These are phyloP conservation scores for Neckera pumila DNA, from an alignment of 225 moss, liverwort and hornwort genomes.

Conservation along the genomic window DNA sequence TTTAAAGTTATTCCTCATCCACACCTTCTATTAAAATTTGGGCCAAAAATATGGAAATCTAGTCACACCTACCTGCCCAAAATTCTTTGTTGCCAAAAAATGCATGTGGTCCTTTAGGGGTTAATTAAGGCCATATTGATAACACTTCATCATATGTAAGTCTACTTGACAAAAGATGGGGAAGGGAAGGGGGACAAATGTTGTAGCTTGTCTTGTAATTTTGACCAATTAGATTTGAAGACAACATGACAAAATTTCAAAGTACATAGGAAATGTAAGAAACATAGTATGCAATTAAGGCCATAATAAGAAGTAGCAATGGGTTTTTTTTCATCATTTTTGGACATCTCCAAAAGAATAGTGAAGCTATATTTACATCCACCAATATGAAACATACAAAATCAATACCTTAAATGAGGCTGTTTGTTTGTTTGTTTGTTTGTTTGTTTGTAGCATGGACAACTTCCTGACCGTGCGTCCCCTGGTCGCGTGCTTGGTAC, in stretches of 20 bases:
- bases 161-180: neutral
- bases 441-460: too few relatives aligned
- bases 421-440: too few relatives aligned
- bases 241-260: neutral
- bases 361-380: neutral
- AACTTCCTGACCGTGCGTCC: too few relatives aligned
- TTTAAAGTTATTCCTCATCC: too few relatives aligned
- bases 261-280: neutral
- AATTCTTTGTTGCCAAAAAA: too few relatives aligned
- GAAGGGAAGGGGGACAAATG: accelerated
- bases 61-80: too few relatives aligned
- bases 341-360: neutral
- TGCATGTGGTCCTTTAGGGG: too few relatives aligned
- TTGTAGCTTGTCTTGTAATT: accelerated
- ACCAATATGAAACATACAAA: neutral
- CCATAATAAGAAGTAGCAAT: neutral
- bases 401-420: too few relatives aligned
- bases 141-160: neutral
- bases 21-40: too few relatives aligned
- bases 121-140: neutral
- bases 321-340: neutral
- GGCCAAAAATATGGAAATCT: too few relatives aligned
- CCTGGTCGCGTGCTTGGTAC: too few relatives aligned
- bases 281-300: neutral
- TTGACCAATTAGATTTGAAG: neutral